A percentile compares a stretch with the other conserved stretches of the same genome.
These are phyloP conservation scores for Yamadazyma sp. DNA, from an alignment of 1,139 yeast species.

Conservation along the genomic window DNA sequence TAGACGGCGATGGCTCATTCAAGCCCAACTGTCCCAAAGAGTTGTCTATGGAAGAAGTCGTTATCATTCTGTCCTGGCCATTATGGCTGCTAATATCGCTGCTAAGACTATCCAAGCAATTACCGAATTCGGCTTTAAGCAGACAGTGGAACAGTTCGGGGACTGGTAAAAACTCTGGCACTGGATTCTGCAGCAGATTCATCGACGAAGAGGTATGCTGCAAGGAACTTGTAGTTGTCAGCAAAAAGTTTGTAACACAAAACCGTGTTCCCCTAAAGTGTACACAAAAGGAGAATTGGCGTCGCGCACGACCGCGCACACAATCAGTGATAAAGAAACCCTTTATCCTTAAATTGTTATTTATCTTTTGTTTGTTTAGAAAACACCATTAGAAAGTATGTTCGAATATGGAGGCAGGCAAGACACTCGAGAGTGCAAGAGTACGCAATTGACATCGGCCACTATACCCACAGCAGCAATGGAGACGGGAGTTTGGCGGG, in stretches of 20 bases:
- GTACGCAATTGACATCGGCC: too few species aligned
- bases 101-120: background rate
- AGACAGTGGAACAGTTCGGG: too few species aligned
- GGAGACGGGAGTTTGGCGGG: background rate
- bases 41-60: conserved; percentile 10
- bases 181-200: too few species aligned
- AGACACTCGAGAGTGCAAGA: too few species aligned
- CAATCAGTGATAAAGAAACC: conserved; percentile 7
- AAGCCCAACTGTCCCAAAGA: conserved; percentile 3
- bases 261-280: background rate
- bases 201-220: too few species aligned
- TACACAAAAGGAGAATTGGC: background rate
- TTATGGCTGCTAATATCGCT: conserved; percentile 3
- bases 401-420: too few species aligned
- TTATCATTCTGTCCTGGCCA: conserved; percentile 10
- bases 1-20: too few species aligned
- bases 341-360: conserved; percentile 4
- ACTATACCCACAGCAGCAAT: too few species aligned
- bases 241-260: background rate
- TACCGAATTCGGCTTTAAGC: background rate
- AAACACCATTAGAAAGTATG: background rate
- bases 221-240: too few species aligned
- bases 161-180: too few species aligned
- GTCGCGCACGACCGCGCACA: background rate
- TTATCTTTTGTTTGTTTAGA: conserved; percentile 1